These are phyloP conservation scores for Penicillium sp. DNA, from an alignment of 2,329 filamentous ascomycete species.

Conservation along the genomic window DNA sequence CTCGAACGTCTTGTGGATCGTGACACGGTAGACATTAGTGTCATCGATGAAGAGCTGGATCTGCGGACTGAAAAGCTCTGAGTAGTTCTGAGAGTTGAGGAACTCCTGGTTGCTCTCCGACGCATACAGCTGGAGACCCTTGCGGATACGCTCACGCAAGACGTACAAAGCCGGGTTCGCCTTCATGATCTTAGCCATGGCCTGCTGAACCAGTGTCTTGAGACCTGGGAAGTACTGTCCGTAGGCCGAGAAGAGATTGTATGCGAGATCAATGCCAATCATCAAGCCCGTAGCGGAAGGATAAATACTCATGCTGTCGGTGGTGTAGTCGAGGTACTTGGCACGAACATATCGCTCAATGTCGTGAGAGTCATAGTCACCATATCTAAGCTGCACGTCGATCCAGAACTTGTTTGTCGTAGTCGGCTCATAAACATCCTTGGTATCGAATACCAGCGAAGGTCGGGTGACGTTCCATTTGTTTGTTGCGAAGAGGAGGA, in stretches of 20 bases:
- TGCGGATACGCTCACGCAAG: slow-evolving; percentile 93
- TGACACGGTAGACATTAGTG: slow-evolving; percentile 98
- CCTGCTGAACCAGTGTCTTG: slow-evolving; percentile 92
- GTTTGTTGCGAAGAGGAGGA: slow-evolving; percentile 92
- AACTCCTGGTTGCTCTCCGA: slow-evolving; percentile 99
- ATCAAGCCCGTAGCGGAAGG: slow-evolving; percentile 94
- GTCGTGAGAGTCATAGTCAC: slow-evolving; percentile 98
- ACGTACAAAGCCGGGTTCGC: slow-evolving; percentile 97
- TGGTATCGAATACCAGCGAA: slow-evolving; percentile 91
- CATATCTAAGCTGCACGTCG: slow-evolving; percentile 93
- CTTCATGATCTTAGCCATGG: slow-evolving; percentile 99
- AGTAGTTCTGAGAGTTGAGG: slow-evolving; percentile 98
- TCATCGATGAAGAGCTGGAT: slow-evolving; percentile 99
- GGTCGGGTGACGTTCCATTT: slow-evolving; percentile 98
- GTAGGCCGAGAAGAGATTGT: slow-evolving; percentile 97
- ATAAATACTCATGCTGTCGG: slow-evolving; percentile 98
- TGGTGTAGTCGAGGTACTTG: slow-evolving; percentile 98
- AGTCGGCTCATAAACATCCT: slow-evolving; percentile 88
- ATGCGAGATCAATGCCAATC: slow-evolving; percentile 96
- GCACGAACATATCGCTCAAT: slow-evolving; percentile 97
- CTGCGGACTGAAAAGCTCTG: slow-evolving; percentile 97
- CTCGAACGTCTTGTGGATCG: slow-evolving; percentile 99
- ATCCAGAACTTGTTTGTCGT: slow-evolving; percentile 99
- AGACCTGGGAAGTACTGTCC: slow-evolving; percentile 98
- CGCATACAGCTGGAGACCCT: slow-evolving; percentile 95